phyloP scores from a whole-genome alignment of 1,139 yeast genomes.

The Yamadazyma aaseri region DNA sequence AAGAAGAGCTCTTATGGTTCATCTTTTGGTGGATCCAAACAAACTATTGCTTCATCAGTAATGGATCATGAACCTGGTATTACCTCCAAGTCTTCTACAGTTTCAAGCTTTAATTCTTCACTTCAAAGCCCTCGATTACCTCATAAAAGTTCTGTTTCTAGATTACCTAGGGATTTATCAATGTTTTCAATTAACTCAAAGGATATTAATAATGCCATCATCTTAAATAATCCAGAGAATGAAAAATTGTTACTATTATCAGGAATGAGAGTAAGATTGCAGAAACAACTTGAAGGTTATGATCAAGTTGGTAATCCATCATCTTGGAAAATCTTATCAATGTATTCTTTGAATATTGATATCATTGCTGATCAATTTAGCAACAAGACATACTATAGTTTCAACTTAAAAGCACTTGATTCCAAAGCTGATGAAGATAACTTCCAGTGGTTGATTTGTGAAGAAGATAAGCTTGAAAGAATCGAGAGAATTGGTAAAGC shows the following conservation, averaged over 20 bases:
- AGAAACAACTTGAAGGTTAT: slow-evolving; percentile 34
- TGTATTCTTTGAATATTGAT: slow-evolving; percentile 34
- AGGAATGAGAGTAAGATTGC: slow-evolving; percentile 39
- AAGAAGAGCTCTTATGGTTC: slow-evolving; percentile 20
- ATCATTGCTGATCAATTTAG: slow-evolving; percentile 27
- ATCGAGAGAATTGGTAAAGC: slow-evolving; percentile 47
- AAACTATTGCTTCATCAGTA: slow-evolving; percentile 38
- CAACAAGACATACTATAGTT: slow-evolving; percentile 28
- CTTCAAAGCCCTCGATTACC: slow-evolving; percentile 4
- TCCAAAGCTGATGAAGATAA: slow-evolving; percentile 15
- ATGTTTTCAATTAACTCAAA: slow-evolving; percentile 18
- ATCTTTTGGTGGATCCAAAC: slow-evolving; percentile 24
- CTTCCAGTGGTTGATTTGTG: slow-evolving; percentile 37
- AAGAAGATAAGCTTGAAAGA: slow-evolving; percentile 27
- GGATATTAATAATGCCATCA: slow-evolving; percentile 20
- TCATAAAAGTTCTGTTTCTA: not conserved
- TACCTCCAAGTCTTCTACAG: slow-evolving; percentile 35
- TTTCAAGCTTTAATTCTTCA: slow-evolving; percentile 33
- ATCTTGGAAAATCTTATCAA: slow-evolving; percentile 45
- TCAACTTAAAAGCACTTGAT: slow-evolving; percentile 23
- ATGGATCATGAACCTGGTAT: slow-evolving; percentile 23
- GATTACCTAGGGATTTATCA: slow-evolving; percentile 15
- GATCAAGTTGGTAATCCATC: slow-evolving; percentile 34
- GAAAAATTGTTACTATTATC: slow-evolving; percentile 22
- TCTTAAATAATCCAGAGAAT: slow-evolving; percentile 25